Evolutionary conservation across 2,329 filamentous ascomycete genomes (phyloP), one percentile per base, ranked within the genome.

Genomic region (Trichoderma polysporum): DNA sequence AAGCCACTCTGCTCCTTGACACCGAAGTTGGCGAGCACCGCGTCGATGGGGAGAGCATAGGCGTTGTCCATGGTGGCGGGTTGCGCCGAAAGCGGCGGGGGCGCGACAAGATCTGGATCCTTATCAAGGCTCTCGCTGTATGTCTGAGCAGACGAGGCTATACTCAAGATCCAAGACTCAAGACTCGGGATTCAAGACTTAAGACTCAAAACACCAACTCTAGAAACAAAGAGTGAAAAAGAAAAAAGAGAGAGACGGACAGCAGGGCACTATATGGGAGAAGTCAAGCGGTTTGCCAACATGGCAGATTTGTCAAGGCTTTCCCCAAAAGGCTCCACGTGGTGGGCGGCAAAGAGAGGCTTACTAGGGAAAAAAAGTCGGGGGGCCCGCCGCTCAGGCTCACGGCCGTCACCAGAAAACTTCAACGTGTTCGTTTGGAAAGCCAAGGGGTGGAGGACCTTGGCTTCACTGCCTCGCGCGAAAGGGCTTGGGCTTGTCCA

Each of bases 11-110:
- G 75, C 60, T 82, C 79, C 70, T 88, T 81, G 64, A 89, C 88
- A 15, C 80, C 78, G 73, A 91, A 88, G 72, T 81, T 78, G 74
- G 81, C 79, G 74, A 91, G 81, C 72, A 90, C 86, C 77, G 87
- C 80, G 74, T 83, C 79, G 75, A 82, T 83, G 71, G 86, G 80
- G 74, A 82, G 83, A 71, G 85, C 81, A 74, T 86, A 90, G 71
- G 88, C 88, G 80, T 82, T 84, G 71, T 90, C 86, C 88, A 91
- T 90, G 70, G 70, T 73, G 71, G 70, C 64, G 53, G 66, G 33
- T 57, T 67, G 67, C 64, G 67, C 67, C 67, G 53, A 56, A 50
- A 60, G 49, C 58, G 68, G 62, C 66, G 47, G 47, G 61, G 35
- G 57, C 60, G 53, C 65, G 39, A 61, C 37, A 52, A 9, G 37